A percentile compares a stretch with the other conserved stretches of the same genome.
Conservation (phyloP, 208 protist species). For the Cochliopodium minus region DNA sequence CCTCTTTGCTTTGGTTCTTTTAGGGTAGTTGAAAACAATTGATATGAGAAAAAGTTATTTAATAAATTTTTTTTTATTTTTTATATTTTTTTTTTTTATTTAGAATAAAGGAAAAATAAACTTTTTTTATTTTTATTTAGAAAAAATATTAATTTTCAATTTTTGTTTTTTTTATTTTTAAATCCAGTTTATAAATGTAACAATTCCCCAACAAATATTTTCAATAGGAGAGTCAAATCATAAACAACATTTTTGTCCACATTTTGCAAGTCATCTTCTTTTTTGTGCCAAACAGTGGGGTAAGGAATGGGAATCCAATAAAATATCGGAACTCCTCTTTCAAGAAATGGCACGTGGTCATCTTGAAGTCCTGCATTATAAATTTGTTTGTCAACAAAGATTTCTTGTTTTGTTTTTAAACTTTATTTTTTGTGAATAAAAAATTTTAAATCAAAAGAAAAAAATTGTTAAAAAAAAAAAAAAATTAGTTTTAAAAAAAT, state of each 20-base stretch:
- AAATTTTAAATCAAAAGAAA: not conserved
- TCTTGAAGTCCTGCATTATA: conserved; percentile 33
- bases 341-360: conserved; percentile 54
- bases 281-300: conserved; percentile 41
- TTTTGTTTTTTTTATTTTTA: too few relatives aligned
- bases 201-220: not conserved
- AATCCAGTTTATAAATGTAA: too few relatives aligned
- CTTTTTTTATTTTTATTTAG: too few relatives aligned
- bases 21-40: too few relatives aligned
- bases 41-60: too few relatives aligned
- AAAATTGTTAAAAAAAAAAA: conserved; percentile 10
- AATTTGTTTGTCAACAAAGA: conserved; percentile 12
- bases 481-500: conserved; percentile 20
- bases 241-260: conserved; percentile 1
- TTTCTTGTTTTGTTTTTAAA: not conserved
- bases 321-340: conserved; percentile 39
- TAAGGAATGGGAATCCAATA: conserved; percentile 50
- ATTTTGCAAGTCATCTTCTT: conserved; percentile 25
- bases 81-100: too few relatives aligned
- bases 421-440: not conserved
- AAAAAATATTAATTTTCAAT: too few relatives aligned
- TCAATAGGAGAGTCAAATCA: conserved; percentile 1
- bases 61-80: too few relatives aligned
- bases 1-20: too few relatives aligned
- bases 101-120: too few relatives aligned